Base-by-base conservation (phyloP, 106 monocot species). In the Phalaenopsis equestris region DNA sequence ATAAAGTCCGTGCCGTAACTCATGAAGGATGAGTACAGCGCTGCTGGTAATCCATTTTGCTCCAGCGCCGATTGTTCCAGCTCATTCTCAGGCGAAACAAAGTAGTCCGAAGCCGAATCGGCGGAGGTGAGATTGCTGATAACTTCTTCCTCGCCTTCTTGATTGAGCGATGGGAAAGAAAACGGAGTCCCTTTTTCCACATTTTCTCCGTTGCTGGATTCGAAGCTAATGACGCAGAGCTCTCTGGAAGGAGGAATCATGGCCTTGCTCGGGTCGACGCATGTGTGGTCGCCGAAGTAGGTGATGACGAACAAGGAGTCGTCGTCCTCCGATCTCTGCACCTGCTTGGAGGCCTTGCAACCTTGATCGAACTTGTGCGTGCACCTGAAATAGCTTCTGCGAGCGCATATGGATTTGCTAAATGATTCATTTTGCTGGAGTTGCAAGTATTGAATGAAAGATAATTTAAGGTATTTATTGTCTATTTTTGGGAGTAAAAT, bases 381-480 rank as follows among this genome's bases (percentile, higher is more conserved):
- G 75, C 87, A 87, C 67, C 87, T 84, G 68, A 67, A 87, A 58
- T 87, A 87, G 81, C 82, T 84, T 81, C 87, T 87, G 75, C 80
- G 77, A 36, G 52, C 78, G 72, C 64, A 56, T 8, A 18, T 30
- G 5, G 10, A 38, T 21, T 43, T 41, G 21, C 12, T 49, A 4
- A 24, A 3, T 49, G 41, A 14, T 5, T 9, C 10, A 65, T 65
- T 8, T 8, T 65, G 64, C 64, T 64, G 18, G 18, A 56, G 3
- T 10, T 56, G 0, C 11, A 52, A 52, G 12, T 52, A 52, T 52
- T 48, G 48, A 6, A 48, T 48, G 48, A 6, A 48, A 8, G 7
- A 48, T 10, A 48, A 48, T 48, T 5, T 45, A 30, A 30, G 30
- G 30, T 30, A 30, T 30, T 30, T 30, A 30, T 30, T 30, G 0